These are phyloP conservation scores for Macrophomina phaseolina DNA, from an alignment of 2,329 filamentous ascomycete genomes.

Conservation along the genomic window DNA sequence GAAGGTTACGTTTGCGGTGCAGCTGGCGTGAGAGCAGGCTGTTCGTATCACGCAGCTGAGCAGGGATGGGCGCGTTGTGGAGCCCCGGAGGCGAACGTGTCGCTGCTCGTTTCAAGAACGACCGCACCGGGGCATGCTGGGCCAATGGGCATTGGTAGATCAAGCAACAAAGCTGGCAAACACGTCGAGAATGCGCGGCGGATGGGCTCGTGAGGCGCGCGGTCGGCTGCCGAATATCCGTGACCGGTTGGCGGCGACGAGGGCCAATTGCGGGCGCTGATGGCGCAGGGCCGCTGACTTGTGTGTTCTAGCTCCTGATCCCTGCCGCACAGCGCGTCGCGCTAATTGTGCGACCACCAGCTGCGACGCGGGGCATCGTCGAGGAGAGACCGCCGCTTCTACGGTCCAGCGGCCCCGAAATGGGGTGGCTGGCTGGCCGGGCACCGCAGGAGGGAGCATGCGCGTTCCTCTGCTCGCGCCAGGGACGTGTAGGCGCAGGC, in stretches of 20 bases:
- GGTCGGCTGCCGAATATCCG: slow-evolving; percentile 17
- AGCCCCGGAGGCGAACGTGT: slow-evolving; percentile 6
- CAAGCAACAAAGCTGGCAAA: background rate
- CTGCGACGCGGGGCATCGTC: slow-evolving; percentile 7
- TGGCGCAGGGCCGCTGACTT: slow-evolving; percentile 2
- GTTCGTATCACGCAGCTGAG: slow-evolving; percentile 18
- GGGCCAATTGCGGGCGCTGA: background rate
- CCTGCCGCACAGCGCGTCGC: slow-evolving; percentile 16
- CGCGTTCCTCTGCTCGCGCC: slow-evolving; percentile 2
- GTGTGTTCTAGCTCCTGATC: slow-evolving; percentile 3
- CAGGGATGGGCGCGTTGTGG: slow-evolving; percentile 19
- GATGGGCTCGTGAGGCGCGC: slow-evolving; percentile 2
- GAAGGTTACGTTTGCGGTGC: slow-evolving; percentile 61
- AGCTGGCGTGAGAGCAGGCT: slow-evolving; percentile 28
- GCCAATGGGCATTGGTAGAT: slow-evolving; percentile 9
- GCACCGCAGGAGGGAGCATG: background rate
- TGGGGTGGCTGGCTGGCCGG: background rate
- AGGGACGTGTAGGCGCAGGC: background rate
- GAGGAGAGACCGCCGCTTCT: background rate
- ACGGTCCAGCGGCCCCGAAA: background rate
- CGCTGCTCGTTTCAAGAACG: slow-evolving; percentile 4
- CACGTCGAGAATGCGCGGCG: background rate
- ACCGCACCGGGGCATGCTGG: background rate
- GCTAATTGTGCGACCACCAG: slow-evolving; percentile 5
- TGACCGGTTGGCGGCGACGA: slow-evolving; percentile 7